Conservation (phyloP, 2,329 filamentous ascomycete species). For the Paracoccidioides brasiliensis region DNA sequence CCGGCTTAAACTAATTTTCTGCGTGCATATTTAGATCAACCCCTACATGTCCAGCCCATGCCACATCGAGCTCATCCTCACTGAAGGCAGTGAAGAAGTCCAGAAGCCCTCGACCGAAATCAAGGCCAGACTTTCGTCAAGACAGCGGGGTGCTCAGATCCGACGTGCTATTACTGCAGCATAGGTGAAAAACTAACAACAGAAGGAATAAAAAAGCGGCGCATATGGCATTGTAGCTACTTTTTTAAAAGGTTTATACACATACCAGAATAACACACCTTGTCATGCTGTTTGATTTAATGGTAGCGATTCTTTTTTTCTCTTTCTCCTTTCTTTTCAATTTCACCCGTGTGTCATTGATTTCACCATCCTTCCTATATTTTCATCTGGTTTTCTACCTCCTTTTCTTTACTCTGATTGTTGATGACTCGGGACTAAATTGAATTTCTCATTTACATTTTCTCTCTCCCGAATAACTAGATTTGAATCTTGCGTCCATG, state of each 20-base stretch:
- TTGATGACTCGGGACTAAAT: constrained; percentile 1
- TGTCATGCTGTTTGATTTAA: constrained; percentile 2
- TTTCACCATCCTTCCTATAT: not conserved
- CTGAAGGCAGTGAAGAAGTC: constrained; percentile 91
- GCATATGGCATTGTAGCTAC: constrained; percentile 2
- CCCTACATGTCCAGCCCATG: constrained; percentile 99
- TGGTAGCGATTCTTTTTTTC: constrained; percentile 1
- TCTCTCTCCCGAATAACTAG: not conserved
- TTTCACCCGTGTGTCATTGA: not conserved
- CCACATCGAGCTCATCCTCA: constrained; percentile 99
- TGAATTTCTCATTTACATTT: not conserved
- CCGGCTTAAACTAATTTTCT: constrained; percentile 11
- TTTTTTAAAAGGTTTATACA: not conserved
- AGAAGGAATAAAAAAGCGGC: not conserved
- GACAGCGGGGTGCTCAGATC: constrained; percentile 68
- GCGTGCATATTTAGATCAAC: constrained; percentile 64
- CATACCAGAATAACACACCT: not conserved
- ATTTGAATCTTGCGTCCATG: not conserved
- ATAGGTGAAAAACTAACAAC: constrained; percentile 15
- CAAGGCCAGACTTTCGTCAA: constrained; percentile 64
- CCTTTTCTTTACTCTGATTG: not conserved
- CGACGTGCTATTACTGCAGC: constrained; percentile 49
- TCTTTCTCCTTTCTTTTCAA: not conserved
- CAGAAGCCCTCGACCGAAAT: constrained; percentile 68
- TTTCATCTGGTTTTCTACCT: not conserved